These are phyloP conservation scores for Claviceps monticola DNA, from an alignment of 2,329 filamentous ascomycete species.

Conservation along the genomic window DNA sequence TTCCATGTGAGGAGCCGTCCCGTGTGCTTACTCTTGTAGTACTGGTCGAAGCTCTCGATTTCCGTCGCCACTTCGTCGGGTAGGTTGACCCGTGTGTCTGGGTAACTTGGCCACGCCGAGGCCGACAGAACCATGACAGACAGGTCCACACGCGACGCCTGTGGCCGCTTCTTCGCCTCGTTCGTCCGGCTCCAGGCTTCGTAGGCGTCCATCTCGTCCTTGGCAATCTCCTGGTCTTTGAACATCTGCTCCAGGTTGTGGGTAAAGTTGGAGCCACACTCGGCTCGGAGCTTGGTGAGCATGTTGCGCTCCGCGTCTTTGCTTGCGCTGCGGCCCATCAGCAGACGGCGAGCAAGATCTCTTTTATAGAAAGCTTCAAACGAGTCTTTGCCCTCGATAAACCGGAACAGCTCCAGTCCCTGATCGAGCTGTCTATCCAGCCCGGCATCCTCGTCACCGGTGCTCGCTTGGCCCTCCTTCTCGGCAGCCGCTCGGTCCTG, in stretches of 20 bases:
- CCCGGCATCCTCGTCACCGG: constrained; percentile 80
- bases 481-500: constrained; percentile 44
- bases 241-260: constrained; percentile 99
- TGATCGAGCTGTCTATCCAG: constrained; percentile 86
- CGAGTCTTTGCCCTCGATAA: constrained; percentile 92
- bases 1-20: constrained; percentile 84
- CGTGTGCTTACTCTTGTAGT: constrained; percentile 82
- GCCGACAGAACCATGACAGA: constrained; percentile 83
- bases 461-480: constrained; percentile 48
- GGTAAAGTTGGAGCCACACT: constrained; percentile 89
- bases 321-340: constrained; percentile 87
- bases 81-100: constrained; percentile 57
- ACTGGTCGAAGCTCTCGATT: constrained; percentile 66
- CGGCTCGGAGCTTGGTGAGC: constrained; percentile 78
- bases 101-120: constrained; percentile 85
- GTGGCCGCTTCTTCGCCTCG: constrained; percentile 13
- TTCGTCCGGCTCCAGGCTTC: constrained; percentile 50
- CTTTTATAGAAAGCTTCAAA: constrained; percentile 99
- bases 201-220: constrained; percentile 87
- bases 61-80: constrained; percentile 63
- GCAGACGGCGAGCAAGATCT: constrained; percentile 73
- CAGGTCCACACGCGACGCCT: constrained; percentile 43
- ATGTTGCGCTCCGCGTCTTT: constrained; percentile 93
- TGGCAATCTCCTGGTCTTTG: constrained; percentile 87
- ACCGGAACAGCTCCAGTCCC: constrained; percentile 86